phyloP scores from a whole-genome alignment of 169 alveolate species.

The Besnoitia besnoiti region DNA sequence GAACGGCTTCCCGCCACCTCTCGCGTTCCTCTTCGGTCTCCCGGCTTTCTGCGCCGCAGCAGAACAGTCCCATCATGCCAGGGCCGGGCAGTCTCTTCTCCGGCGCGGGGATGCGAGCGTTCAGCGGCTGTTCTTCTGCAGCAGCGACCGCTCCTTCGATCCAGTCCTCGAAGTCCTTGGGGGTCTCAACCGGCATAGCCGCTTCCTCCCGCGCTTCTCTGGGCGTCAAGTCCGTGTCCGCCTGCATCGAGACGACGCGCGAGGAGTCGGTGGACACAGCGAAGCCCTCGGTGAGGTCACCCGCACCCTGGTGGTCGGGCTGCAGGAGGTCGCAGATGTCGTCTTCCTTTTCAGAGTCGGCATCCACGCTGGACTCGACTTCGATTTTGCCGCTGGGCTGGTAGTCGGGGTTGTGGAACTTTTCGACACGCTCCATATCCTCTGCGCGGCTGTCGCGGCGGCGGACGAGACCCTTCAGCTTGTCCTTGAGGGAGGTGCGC shows the following conservation, averaged over 20 bases:
- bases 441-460: slow-evolving; percentile 15
- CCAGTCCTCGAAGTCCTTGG: slow-evolving; percentile 1
- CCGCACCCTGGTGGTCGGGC: neutral
- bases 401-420: slow-evolving; percentile 25
- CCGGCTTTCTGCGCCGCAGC: neutral
- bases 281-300: neutral
- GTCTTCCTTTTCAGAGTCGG: slow-evolving; percentile 7
- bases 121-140: too few species aligned
- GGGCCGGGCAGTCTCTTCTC: neutral
- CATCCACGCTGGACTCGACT: neutral
- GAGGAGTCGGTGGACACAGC: slow-evolving; percentile 24
- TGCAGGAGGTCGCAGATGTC: neutral
- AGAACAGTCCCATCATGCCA: neutral
- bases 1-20: neutral
- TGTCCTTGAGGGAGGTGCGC: neutral
- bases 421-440: slow-evolving; percentile 20
- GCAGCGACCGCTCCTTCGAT: neutral
- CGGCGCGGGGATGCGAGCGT: neutral
- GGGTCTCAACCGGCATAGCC: neutral
- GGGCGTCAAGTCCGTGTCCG: neutral
- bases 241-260: neutral
- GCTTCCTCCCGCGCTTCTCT: neutral
- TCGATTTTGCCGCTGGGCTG: neutral
- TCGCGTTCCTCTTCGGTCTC: neutral
- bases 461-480: neutral